Evolutionary conservation across 2,329 filamentous ascomycete genomes (phyloP), one percentile per base, ranked within the genome.

Genomic region (Metarhizium humberi): DNA sequence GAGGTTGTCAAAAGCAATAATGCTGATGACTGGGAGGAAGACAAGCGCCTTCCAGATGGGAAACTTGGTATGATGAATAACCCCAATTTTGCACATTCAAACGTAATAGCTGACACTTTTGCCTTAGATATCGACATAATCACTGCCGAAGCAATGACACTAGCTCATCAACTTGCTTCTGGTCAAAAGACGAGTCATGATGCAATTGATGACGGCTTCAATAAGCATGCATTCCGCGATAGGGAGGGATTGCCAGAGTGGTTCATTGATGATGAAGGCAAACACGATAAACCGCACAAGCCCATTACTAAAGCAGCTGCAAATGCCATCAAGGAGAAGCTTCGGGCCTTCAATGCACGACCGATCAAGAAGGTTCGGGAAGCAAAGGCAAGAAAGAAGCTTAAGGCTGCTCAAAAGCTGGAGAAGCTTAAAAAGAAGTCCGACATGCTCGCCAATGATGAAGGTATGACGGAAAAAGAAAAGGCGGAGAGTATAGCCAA

Each of bases 281-380:
- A 80, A 64, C 92, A 99, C 73, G 90, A 92, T 71, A 90, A 86
- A 68, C 81, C 81, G 1, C 86, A 94, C 60, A 87, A 90, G 56
- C 95, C 94, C n/a, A 92, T 95, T 64, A 91, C 86, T 52, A 94
- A 94, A 64, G 90, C 90, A 38, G 95, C 88, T 0, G 92, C 92
- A 0, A 79, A 83, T 14, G 94, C 94, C 2, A 96, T 99, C 76
- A 92, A 94, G 71, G 92, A 96, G 67, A 99, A 99, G 74, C 69
- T 88, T 67, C 87, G 92, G 36, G 92, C 94, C 0, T 82, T 95
- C 64, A 97, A 99, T 69, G 94, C 92, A 7, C 85, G 94, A 36
- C 94, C 94, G 1, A 97, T 97, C 82, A 99, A 99, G 81, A 99
- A 99, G 78, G 94, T 99, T 36, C 87, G 89, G 63, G 94, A 99